Conservation (phyloP, 2,329 filamentous ascomycete species). For the Alternaria ethzedia region DNA sequence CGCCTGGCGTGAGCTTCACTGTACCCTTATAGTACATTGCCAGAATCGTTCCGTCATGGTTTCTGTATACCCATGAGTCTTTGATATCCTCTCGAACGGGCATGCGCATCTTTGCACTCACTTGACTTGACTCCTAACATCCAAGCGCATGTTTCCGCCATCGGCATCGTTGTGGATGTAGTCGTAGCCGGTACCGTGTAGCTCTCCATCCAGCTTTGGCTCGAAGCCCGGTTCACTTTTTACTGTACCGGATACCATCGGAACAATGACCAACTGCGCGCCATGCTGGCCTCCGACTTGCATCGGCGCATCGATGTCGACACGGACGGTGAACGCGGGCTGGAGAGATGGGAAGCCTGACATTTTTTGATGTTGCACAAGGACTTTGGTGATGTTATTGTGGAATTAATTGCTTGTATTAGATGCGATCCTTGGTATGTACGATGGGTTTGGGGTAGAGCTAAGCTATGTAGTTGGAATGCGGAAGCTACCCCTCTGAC, state of each 20-base stretch:
- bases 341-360: conserved; percentile 37
- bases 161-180: conserved; percentile 41
- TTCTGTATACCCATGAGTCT: conserved; percentile 7
- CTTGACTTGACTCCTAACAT: conserved; percentile 38
- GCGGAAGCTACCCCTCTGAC: conserved; percentile 25
- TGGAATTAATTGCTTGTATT: background rate
- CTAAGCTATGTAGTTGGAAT: background rate
- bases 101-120: no score
- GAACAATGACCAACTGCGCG: conserved; percentile 32
- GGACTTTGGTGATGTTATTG: background rate
- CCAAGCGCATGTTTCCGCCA: conserved; percentile 35
- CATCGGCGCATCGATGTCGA: conserved; percentile 37
- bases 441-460: background rate
- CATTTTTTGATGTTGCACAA: conserved; percentile 13
- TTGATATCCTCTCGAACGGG: no score
- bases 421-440: background rate
- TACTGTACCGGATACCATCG: conserved; percentile 38
- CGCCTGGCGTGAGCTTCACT: conserved; percentile 30
- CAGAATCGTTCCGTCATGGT: conserved; percentile 28
- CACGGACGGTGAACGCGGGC: conserved; percentile 40
- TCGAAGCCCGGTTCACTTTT: conserved; percentile 40
- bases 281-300: conserved; percentile 33
- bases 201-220: conserved; percentile 33
- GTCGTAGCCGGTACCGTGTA: conserved; percentile 42
- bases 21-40: conserved; percentile 45